Evolutionary conservation across 2,329 filamentous ascomycete genomes (phyloP), one percentile per base, ranked within the genome.

Genomic region (Leptographium galeiforme): DNA sequence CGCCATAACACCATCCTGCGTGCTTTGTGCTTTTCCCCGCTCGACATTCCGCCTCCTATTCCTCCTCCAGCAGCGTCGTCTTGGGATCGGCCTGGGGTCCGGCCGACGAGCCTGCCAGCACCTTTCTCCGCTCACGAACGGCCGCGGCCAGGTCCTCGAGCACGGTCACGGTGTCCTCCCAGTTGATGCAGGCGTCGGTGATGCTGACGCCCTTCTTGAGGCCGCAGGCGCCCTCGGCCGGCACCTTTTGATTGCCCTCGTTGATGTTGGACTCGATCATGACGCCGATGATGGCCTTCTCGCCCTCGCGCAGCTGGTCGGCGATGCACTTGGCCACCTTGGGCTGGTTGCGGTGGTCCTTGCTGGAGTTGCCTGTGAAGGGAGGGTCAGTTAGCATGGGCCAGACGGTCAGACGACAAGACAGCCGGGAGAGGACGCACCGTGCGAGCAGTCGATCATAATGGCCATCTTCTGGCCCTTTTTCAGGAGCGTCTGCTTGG

Each of bases 201-300:
- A 96, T 96, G 69, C 85, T 91, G 63, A 96, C 86, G 61, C 90
- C 90, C 71, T 87, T 89, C 75, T 89, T 87, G 51, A 96, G 76
- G 8, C 70, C 86, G 1, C 81, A 68, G 8, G 86, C 85, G 10
- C 90, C 91, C 69, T 94, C 88, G 1, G 82, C 68, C 1, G 89
- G 89, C 1, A 95, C 87, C 74, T 95, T 95, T 66, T 89, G 85
- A 75, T 84, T 88, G 60, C 81, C 79, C 72, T 95, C 93, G 69
- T 91, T 82, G 76, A 97, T 91, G 72, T 97, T 91, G 65, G 89
- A 95, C 75, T 98, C 91, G 62, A 98, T 95, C 91, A 98, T 98
- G 65, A 97, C 89, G 67, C 90, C 93, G 59, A 97, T 80, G 63
- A 98, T 95, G 59, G 81, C 84, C 55, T 81, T 84, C 73, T 98